These are phyloP conservation scores for Jackrogersella multiformis DNA, from an alignment of 495 filamentous ascomycete genomes.

Conservation along the genomic window DNA sequence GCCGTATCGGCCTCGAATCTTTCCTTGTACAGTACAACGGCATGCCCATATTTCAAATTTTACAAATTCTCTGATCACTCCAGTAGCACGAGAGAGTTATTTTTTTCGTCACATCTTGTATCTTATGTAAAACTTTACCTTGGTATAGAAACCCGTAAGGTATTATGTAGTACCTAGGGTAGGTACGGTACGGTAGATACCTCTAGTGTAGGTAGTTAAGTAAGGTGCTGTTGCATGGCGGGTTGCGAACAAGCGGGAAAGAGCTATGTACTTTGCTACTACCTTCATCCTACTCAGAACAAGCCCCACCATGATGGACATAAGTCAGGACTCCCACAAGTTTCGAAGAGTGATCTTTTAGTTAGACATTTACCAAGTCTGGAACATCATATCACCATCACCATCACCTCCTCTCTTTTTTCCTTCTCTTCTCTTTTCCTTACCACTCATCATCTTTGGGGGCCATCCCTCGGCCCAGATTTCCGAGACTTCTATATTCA, in stretches of 20 bases:
- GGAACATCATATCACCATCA: constrained; percentile 41
- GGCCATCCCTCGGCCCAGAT: constrained; percentile 39
- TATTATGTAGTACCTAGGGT: no score
- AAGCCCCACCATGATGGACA: constrained; percentile 42
- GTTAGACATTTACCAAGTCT: constrained; percentile 39
- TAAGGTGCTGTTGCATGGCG: constrained; percentile 4
- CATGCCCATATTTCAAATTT: background rate
- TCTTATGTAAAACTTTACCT: constrained; percentile 19
- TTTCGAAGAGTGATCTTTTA: constrained; percentile 37
- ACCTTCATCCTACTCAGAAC: constrained; percentile 4
- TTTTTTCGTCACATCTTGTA: background rate
- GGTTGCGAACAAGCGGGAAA: constrained; percentile 13
- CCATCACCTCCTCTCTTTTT: constrained; percentile 36
- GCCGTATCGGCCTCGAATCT: background rate
- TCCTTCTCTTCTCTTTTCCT: constrained; percentile 30
- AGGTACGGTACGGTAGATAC: no score
- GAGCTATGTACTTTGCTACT: no score
- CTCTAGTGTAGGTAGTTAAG: background rate
- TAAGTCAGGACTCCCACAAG: constrained; percentile 41
- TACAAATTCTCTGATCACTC: background rate
- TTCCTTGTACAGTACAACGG: background rate
- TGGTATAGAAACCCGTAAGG: no score
- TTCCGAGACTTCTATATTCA: constrained; percentile 10
- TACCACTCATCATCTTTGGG: constrained; percentile 27
- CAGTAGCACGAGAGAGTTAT: background rate